Percentiles rank a stretch among this genome's conserved stretches.
phyloP scores from a whole-genome alignment of 805 yeast genomes.

The Starmera caribaea region DNA sequence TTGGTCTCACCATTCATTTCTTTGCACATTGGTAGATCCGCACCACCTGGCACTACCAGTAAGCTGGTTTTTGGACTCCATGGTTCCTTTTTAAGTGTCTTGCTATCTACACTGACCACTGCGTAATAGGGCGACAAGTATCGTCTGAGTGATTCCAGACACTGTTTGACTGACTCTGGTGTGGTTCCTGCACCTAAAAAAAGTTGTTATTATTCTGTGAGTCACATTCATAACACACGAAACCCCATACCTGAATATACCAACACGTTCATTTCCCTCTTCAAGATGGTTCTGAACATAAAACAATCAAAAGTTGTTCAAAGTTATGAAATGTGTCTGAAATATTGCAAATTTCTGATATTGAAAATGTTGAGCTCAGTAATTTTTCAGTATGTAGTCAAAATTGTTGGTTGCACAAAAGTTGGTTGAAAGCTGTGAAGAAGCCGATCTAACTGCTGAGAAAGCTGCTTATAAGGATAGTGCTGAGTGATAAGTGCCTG shows the following conservation, averaged over 20 bases:
- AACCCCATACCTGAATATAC: conserved; percentile 60
- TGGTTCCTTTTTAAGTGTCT: conserved; percentile 65
- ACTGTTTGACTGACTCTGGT: conserved; percentile 75
- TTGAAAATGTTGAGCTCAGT: too few species aligned
- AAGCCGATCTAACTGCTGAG: too few species aligned
- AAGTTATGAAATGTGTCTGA: too few species aligned
- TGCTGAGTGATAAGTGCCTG: too few species aligned
- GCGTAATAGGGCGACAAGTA: conserved; percentile 84
- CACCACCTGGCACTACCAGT: conserved; percentile 93
- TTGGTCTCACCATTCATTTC: conserved; percentile 66
- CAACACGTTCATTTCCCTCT: conserved; percentile 52
- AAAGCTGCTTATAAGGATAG: too few species aligned
- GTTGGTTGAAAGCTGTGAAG: too few species aligned
- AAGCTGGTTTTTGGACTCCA: conserved; percentile 78
- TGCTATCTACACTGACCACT: conserved; percentile 59
- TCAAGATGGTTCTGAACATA: too few species aligned
- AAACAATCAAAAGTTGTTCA: too few species aligned
- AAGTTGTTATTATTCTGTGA: conserved; percentile 6
- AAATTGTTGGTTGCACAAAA: too few species aligned
- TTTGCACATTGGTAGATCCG: conserved; percentile 79
- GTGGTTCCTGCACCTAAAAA: conserved; percentile 70
- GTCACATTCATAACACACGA: too few species aligned
- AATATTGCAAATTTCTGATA: too few species aligned
- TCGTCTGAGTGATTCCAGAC: conserved; percentile 63
- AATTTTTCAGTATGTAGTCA: too few species aligned